Percentiles rank a stretch among this genome's conserved stretches.
phyloP scores from a whole-genome alignment of 2,329 filamentous ascomycete species.

The Xylariaceae sp. region DNA sequence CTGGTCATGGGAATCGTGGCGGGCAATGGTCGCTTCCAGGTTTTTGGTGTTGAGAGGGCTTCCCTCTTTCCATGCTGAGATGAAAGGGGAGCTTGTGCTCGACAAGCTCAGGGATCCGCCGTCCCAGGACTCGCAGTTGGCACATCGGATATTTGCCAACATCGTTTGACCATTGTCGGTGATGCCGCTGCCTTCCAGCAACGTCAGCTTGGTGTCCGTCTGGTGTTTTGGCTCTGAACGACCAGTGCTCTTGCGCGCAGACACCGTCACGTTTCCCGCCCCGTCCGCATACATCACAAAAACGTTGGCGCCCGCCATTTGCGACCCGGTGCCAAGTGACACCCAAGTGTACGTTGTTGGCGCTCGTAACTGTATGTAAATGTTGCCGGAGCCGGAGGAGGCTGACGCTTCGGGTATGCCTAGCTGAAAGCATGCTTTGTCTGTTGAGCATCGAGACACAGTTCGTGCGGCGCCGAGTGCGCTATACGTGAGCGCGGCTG shows the following conservation, averaged over 20 bases:
- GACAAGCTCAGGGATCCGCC: constrained; percentile 39
- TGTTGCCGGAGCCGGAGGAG: constrained; percentile 45
- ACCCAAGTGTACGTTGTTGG: constrained; percentile 51
- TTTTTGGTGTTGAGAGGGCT: constrained; percentile 40
- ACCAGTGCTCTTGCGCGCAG: constrained; percentile 45
- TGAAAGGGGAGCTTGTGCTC: constrained; percentile 41
- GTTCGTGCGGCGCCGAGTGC: constrained; percentile 26
- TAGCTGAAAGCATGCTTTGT: constrained; percentile 49
- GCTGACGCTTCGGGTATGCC: constrained; percentile 48
- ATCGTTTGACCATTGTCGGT: constrained; percentile 41
- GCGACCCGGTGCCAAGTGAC: constrained; percentile 49
- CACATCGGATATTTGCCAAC: constrained; percentile 54
- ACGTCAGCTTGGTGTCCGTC: constrained; percentile 40
- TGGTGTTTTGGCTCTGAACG: constrained; percentile 45
- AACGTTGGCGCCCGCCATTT: constrained; percentile 54
- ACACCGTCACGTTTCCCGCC: constrained; percentile 55
- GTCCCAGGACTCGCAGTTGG: constrained; percentile 46
- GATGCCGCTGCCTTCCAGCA: constrained; percentile 56
- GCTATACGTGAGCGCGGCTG: constrained; percentile 23
- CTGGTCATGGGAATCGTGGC: constrained; percentile 41
- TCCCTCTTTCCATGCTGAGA: constrained; percentile 50
- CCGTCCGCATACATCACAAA: constrained; percentile 59
- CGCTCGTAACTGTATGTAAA: constrained; percentile 57
- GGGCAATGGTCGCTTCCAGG: constrained; percentile 35
- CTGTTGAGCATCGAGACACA: constrained; percentile 38